These are phyloP conservation scores for Candida nanaspora DNA, from an alignment of 805 yeast species.

Conservation along the genomic window DNA sequence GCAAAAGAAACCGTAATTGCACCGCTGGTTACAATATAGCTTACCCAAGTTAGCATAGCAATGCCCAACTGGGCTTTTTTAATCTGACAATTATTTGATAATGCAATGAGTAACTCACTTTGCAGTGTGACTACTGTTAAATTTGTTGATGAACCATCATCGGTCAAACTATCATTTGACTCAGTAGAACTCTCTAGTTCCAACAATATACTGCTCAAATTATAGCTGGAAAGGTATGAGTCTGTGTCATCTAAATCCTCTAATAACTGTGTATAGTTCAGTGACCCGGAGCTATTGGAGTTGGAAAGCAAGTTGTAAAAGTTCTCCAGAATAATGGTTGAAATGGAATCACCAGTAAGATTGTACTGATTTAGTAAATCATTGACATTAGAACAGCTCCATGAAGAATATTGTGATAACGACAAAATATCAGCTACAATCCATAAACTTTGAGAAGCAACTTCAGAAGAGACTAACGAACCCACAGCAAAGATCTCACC, in stretches of 20 bases:
- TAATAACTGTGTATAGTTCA: no score
- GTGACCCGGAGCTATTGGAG: no score
- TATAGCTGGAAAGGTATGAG: no score
- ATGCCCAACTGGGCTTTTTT: slow-evolving; percentile 15
- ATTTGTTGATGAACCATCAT: slow-evolving; percentile 3
- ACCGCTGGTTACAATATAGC: slow-evolving; percentile 10
- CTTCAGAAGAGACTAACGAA: slow-evolving; percentile 24
- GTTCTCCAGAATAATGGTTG: slow-evolving; percentile 6
- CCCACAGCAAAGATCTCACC: background rate
- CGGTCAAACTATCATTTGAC: background rate
- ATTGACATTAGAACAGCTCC: slow-evolving; percentile 19
- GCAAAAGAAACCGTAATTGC: slow-evolving; percentile 8
- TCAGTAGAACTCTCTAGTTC: background rate
- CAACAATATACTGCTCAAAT: background rate
- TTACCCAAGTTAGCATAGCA: slow-evolving; percentile 8
- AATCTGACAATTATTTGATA: slow-evolving; percentile 13
- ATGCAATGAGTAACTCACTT: slow-evolving; percentile 7
- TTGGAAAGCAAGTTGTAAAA: slow-evolving; percentile 15
- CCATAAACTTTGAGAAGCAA: slow-evolving; percentile 16
- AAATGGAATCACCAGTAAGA: slow-evolving; percentile 10
- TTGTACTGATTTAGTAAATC: slow-evolving; percentile 19
- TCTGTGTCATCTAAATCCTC: background rate
- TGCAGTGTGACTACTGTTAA: slow-evolving; percentile 10
- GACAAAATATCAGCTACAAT: slow-evolving; percentile 17
- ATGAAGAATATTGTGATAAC: slow-evolving; percentile 18